Percentiles rank a stretch among this genome's conserved stretches.
Evolutionary conservation across 2,329 filamentous ascomycete genomes (phyloP).

Genomic region (Fusarium hainanense): DNA sequence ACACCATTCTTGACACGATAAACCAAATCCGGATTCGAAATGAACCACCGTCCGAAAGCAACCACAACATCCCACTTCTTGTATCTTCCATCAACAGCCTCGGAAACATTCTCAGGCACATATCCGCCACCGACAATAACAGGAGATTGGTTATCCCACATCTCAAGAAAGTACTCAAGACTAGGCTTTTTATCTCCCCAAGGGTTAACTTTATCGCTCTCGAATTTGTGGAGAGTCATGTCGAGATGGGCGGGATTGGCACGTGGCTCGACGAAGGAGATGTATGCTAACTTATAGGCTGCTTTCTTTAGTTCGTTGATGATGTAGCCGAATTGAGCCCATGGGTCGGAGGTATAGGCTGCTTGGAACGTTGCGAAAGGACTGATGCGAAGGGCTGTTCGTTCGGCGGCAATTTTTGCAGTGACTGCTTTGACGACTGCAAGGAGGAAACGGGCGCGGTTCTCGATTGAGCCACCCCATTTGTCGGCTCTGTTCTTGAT

Average conservation of each 20-base stretch:
- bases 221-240: conserved; percentile 37
- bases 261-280: conserved; percentile 53
- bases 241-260: conserved; percentile 50
- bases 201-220: conserved; percentile 4
- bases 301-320: conserved; percentile 43
- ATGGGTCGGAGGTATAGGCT: conserved; percentile 43
- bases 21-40: conserved; percentile 52
- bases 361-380: conserved; percentile 58
- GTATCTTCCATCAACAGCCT: conserved; percentile 41
- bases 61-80: conserved; percentile 45
- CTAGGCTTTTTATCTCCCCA: conserved; percentile 48
- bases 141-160: conserved; percentile 50
- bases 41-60: conserved; percentile 51
- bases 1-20: conserved; percentile 54
- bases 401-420: conserved; percentile 60
- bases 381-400: conserved; percentile 64
- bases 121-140: conserved; percentile 50
- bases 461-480: conserved; percentile 66
- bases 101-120: conserved; percentile 38
- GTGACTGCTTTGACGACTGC: conserved; percentile 59
- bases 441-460: conserved; percentile 62
- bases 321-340: conserved; percentile 47
- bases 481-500: conserved; percentile 64
- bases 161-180: conserved; percentile 48
- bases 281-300: conserved; percentile 48